Conservation (phyloP, 2,329 filamentous ascomycete genomes). For the Parastagonospora avenae region DNA sequence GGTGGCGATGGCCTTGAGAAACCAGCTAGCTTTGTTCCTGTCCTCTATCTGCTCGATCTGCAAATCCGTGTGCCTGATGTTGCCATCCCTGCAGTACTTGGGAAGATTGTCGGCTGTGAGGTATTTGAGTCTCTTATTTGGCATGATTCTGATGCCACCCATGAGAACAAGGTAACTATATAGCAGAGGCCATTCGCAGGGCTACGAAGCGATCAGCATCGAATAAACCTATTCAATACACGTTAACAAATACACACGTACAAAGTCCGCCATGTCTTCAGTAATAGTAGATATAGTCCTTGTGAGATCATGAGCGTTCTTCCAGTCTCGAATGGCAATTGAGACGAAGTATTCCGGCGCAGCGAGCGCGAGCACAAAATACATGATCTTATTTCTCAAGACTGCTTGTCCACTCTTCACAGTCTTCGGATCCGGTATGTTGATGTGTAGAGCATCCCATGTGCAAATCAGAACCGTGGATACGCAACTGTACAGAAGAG, state of each 20-base stretch:
- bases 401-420: not conserved
- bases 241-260: too few species aligned
- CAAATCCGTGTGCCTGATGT: not conserved
- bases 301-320: not conserved
- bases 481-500: not conserved
- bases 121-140: not conserved
- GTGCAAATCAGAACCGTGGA: not conserved
- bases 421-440: not conserved
- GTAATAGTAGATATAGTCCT: not conserved
- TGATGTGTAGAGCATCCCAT: not conserved
- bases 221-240: too few species aligned
- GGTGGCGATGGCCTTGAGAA: conserved; percentile 9
- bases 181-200: not conserved
- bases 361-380: not conserved
- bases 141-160: not conserved
- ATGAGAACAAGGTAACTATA: not conserved
- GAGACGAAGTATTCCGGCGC: conserved; percentile 1
- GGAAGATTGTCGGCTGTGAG: not conserved
- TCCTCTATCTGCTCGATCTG: conserved; percentile 1
- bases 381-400: not conserved
- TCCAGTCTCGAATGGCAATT: not conserved
- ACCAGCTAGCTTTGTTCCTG: conserved; percentile 13
- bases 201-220: too few species aligned
- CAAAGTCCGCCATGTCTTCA: too few species aligned
- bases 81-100: not conserved